A percentile compares a stretch with the other conserved stretches of the same genome.
These are phyloP conservation scores for Thymus quinquecostatus DNA, from an alignment of 257 asterid species.

Conservation along the genomic window DNA sequence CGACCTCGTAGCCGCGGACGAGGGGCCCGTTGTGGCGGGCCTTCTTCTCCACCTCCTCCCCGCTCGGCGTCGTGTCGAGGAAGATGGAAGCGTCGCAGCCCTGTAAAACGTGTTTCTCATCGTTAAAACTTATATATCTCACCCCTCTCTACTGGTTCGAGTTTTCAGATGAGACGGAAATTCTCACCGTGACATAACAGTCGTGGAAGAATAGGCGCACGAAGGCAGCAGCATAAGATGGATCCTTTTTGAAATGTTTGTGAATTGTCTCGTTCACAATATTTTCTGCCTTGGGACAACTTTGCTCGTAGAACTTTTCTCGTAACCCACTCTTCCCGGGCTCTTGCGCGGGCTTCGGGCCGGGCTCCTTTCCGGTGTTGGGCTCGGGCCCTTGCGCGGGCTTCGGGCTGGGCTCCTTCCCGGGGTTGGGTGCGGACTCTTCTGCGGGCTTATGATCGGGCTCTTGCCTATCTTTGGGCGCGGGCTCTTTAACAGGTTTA, in stretches of 20 bases:
- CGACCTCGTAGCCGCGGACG: slow-evolving; percentile 46
- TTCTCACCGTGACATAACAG: slow-evolving; percentile 58
- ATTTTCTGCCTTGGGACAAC: slow-evolving; percentile 63
- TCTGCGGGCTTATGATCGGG: background rate
- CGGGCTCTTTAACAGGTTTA: background rate
- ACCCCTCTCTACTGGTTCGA: no score
- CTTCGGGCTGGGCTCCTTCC: background rate
- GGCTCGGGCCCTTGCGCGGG: background rate
- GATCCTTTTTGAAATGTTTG: slow-evolving; percentile 42
- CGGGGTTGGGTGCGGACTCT: no score
- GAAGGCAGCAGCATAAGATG: slow-evolving; percentile 48
- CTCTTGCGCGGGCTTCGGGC: background rate
- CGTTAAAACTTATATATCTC: no score
- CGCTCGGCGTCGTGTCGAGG: slow-evolving; percentile 53
- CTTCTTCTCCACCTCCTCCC: slow-evolving; percentile 54
- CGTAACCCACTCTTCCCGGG: slow-evolving; percentile 8
- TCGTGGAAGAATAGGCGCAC: slow-evolving; percentile 66
- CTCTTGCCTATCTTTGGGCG: background rate
- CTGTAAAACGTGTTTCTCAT: slow-evolving; percentile 28
- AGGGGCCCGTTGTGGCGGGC: slow-evolving; percentile 46
- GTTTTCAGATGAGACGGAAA: background rate
- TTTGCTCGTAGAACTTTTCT: slow-evolving; percentile 44
- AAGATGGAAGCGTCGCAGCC: slow-evolving; percentile 77
- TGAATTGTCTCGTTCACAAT: slow-evolving; percentile 42
- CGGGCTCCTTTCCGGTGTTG: background rate